A percentile compares a stretch with the other conserved stretches of the same genome.
Conservation (phyloP, 768 basidiomycete genomes). For the Boletus rubroflammeus region DNA sequence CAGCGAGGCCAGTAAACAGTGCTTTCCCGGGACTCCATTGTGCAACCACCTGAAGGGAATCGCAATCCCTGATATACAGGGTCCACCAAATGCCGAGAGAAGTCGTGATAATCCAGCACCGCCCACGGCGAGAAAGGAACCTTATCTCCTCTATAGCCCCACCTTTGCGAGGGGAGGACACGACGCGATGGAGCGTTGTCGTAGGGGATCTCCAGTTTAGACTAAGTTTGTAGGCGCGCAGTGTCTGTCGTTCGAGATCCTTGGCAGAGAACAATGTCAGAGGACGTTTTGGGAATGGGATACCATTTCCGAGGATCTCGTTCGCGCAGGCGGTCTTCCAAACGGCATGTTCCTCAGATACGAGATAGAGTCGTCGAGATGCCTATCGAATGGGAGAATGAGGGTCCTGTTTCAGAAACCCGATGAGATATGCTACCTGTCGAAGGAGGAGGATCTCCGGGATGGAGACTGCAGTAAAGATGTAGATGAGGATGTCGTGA, state of each 20-base stretch:
- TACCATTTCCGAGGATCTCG: conserved; percentile 43
- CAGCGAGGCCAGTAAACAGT: conserved; percentile 47
- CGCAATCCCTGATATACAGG: conserved; percentile 49
- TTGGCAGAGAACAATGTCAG: conserved; percentile 36
- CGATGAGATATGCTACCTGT: conserved; percentile 31
- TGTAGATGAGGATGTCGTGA: conserved; percentile 37
- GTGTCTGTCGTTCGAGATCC: conserved; percentile 46
- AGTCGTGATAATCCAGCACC: conserved; percentile 47
- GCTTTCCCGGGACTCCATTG: conserved; percentile 55
- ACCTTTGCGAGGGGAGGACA: conserved; percentile 29
- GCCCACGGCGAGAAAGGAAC: conserved; percentile 46
- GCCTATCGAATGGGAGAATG: conserved; percentile 33
- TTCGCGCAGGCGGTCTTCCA: conserved; percentile 51
- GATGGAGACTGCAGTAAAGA: conserved; percentile 36
- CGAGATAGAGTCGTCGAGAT: conserved; percentile 42
- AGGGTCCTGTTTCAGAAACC: not conserved
- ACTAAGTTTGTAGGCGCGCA: conserved; percentile 45
- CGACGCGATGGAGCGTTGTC: conserved; percentile 16
- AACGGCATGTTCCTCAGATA: conserved; percentile 50
- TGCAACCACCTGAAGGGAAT: conserved; percentile 31
- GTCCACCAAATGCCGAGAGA: conserved; percentile 62
- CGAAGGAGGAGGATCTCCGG: conserved; percentile 41
- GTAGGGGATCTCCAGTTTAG: conserved; percentile 43
- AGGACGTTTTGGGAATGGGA: conserved; percentile 46
- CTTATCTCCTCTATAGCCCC: conserved; percentile 50